These are phyloP conservation scores for Sclerotinia borealis DNA, from an alignment of 2,329 filamentous ascomycete genomes.

Conservation along the genomic window DNA sequence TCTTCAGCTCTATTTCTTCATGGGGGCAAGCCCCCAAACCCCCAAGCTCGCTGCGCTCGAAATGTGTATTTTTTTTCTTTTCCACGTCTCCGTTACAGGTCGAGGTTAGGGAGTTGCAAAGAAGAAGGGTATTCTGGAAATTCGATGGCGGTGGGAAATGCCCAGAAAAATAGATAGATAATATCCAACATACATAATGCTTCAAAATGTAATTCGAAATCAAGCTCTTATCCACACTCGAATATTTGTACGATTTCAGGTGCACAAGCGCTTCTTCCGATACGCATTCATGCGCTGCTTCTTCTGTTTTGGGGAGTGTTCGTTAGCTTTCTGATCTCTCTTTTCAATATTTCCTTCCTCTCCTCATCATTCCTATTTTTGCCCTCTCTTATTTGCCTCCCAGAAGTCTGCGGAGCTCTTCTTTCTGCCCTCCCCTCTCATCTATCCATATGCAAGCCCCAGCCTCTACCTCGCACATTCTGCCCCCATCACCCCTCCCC, in stretches of 20 bases:
- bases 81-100: slow-evolving; percentile 13
- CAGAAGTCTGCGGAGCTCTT: neutral
- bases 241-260: slow-evolving; percentile 95
- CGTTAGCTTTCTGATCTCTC: slow-evolving; percentile 9
- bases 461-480: no score
- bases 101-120: no score
- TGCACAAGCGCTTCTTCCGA: slow-evolving; percentile 88
- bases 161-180: slow-evolving; percentile 17
- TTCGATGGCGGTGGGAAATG: no score
- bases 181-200: slow-evolving; percentile 71
- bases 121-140: no score
- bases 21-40: neutral
- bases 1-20: neutral
- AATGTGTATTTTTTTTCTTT: neutral
- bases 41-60: neutral
- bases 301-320: slow-evolving; percentile 33
- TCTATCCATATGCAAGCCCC: no score
- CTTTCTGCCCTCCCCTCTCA: neutral
- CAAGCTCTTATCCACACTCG: slow-evolving; percentile 90
- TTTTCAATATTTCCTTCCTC: neutral
- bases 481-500: neutral
- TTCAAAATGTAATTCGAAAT: slow-evolving; percentile 90
- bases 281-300: slow-evolving; percentile 63
- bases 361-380: neutral
- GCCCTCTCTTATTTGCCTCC: neutral